Percentiles rank a stretch among this genome's conserved stretches.
Evolutionary conservation across 345 rosid genomes (phyloP).

Genomic region (Ricinus communis): DNA sequence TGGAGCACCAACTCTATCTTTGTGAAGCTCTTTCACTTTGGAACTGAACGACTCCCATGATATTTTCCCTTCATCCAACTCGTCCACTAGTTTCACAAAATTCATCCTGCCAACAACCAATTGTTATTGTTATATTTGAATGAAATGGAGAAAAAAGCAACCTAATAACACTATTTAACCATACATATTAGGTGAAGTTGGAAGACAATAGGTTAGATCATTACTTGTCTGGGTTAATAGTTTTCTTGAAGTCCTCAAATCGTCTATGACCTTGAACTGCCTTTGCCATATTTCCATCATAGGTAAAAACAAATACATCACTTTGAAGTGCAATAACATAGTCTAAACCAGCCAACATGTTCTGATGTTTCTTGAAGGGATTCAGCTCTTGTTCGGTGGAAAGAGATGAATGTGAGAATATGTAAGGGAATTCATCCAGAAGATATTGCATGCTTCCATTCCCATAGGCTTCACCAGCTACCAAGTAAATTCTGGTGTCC

Average conservation of each 20-base stretch:
- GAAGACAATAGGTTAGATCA: neutral
- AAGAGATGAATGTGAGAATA: conserved; percentile 85
- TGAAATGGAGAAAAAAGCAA: neutral
- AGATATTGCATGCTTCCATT: conserved; percentile 80
- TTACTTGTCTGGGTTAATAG: conserved; percentile 89
- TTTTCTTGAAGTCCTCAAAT: conserved; percentile 80
- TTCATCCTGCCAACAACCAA: conserved; percentile 59
- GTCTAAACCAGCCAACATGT: conserved; percentile 94
- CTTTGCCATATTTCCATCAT: conserved; percentile 98
- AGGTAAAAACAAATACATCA: conserved; percentile 80
- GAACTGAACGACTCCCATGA: conserved; percentile 88
- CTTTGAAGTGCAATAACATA: conserved; percentile 87
- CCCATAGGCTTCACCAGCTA: conserved; percentile 96
- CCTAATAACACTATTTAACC: neutral
- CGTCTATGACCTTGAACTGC: conserved; percentile 95
- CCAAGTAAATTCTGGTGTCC: conserved; percentile 79
- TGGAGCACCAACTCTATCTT: conserved; percentile 69
- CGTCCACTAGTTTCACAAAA: conserved; percentile 78
- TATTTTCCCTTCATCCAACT: conserved; percentile 68
- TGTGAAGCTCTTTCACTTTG: conserved; percentile 76
- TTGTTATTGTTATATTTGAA: neutral
- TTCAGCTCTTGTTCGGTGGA: conserved; percentile 67
- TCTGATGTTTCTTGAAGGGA: conserved; percentile 79
- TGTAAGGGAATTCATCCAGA: conserved; percentile 59
- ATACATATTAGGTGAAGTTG: neutral